Percentiles rank a stretch among this genome's conserved stretches.
Conservation (phyloP, 495 filamentous ascomycete species). For the Daldinia loculata region DNA sequence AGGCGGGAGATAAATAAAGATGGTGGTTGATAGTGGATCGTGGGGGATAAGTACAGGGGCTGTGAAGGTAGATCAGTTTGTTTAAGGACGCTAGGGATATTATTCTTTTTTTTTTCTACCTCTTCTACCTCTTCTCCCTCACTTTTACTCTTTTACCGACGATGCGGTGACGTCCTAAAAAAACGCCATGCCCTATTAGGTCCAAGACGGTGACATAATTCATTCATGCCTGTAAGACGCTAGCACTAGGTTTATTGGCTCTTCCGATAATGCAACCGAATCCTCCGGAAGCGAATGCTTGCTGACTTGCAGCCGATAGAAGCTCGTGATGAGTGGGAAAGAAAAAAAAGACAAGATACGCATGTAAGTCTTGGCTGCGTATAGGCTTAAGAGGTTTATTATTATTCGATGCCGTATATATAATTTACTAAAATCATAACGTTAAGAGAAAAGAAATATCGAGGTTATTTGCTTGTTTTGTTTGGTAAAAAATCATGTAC, state of each 20-base stretch:
- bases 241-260: conserved; percentile 35
- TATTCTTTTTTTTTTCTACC: background rate
- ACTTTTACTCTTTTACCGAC: conserved; percentile 20
- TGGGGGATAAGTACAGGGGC: conserved; percentile 32
- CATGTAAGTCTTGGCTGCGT: conserved; percentile 2
- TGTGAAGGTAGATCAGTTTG: conserved; percentile 10
- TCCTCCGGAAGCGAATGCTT: conserved; percentile 36
- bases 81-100: background rate
- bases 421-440: background rate
- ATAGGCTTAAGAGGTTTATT: background rate
- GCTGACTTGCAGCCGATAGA: conserved; percentile 37
- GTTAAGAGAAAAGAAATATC: background rate
- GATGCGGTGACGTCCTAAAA: conserved; percentile 37
- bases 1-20: conserved; percentile 35
- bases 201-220: conserved; percentile 41
- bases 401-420: background rate
- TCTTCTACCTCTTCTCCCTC: background rate
- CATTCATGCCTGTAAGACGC: conserved; percentile 29
- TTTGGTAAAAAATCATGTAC: too few species aligned
- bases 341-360: conserved; percentile 9
- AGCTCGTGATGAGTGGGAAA: conserved; percentile 21
- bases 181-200: conserved; percentile 37
- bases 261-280: conserved; percentile 39
- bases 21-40: conserved; percentile 38
- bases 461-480: background rate